Base-by-base conservation (phyloP, 1,284 basidiomycete species). In the Cutaneotrichosporon dermatis region DNA sequence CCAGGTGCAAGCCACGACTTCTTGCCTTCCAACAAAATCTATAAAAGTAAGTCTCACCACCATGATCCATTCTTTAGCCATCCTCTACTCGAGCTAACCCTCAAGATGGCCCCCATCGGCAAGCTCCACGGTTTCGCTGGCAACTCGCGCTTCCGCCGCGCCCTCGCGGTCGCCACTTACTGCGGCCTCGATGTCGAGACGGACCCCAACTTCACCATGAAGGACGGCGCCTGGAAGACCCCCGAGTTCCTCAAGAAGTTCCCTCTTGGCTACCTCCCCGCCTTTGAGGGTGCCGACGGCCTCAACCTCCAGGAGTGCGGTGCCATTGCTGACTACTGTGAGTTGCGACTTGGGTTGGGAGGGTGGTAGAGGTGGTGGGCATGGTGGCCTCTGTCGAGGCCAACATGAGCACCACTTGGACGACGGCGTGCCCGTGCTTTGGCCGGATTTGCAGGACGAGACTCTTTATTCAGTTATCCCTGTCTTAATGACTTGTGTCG, bases 241-340 rank as follows among this genome's bases (percentile, higher is more conserved):
- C 84, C 84, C 66, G 89, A 88, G 62, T 92, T 87, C 80, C 78
- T 87, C 56, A 73, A 82, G 66, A 92, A 92, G 77, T 92, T 91
- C 80, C 87, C 89, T 48, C 82, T 85, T 66, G 90, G 88, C 64
- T 90, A 90, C 82, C 85, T 94, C 69, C 94, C 95, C 45, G 87
- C 87, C 41, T 85, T 90, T 59, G 89, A 92, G 77, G 81, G 82
- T 55, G 79, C 82, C 46, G 86, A 95, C 76, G 92, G 92, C 62
- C 67, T 73, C 57, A 85, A 92, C 82, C 80, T 98, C 64, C 84
- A 85, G 70, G 94, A 96, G 83, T 82, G 83, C 58, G 78, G 81
- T 62, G 86, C 92, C 60, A 92, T 98, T 76, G 87, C 90, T 55
- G 87, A 86, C 66, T 94, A 96, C 81, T 72, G 94, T 97, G 80